Conservation (phyloP, 257 asterid species). For the Datura wrightii region DNA sequence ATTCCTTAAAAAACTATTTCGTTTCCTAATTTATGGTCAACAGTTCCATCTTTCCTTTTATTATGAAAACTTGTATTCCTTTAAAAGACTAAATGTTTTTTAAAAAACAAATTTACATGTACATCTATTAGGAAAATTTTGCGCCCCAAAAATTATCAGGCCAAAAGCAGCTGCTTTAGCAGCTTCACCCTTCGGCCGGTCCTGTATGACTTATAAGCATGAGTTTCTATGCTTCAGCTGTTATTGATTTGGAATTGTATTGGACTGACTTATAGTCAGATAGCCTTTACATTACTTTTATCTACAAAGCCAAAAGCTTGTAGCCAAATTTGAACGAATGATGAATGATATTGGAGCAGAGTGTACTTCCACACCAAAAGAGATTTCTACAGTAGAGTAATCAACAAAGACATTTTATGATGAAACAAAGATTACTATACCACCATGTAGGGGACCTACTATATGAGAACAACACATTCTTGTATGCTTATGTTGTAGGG, state of each 20-base stretch:
- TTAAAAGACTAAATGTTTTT: rapidly evolving
- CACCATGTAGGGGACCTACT: background rate
- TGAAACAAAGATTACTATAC: background rate
- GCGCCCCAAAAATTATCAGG: background rate
- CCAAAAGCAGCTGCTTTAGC: constrained; percentile 3
- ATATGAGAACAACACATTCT: background rate
- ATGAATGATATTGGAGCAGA: background rate
- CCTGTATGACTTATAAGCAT: constrained; percentile 6
- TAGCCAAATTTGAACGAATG: background rate
- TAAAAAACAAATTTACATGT: background rate
- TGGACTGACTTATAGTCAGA: constrained; percentile 23
- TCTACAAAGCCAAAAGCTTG: background rate
- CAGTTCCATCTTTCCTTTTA: background rate
- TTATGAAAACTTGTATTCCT: background rate
- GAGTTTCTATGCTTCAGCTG: background rate
- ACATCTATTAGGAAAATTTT: background rate
- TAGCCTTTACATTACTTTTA: background rate
- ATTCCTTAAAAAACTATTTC: background rate
- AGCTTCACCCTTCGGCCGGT: background rate
- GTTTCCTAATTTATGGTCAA: background rate
- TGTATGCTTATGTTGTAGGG: background rate
- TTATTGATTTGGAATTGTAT: constrained; percentile 4
- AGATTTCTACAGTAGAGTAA: background rate
- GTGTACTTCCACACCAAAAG: background rate
- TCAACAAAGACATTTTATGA: background rate